phyloP scores from a whole-genome alignment of 495 filamentous ascomycete genomes.

The Penicillium pulvis region DNA sequence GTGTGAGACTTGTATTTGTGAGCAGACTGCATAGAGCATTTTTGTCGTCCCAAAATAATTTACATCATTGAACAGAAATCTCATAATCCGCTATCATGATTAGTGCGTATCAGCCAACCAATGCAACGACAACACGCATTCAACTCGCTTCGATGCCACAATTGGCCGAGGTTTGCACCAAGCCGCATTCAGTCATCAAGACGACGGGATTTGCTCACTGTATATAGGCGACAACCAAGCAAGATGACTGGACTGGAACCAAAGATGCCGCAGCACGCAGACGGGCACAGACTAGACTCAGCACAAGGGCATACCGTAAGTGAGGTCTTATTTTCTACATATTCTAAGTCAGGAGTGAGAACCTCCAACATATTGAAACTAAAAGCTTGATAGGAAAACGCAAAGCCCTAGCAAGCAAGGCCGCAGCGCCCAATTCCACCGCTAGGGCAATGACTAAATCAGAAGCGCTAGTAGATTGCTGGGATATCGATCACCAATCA shows the following conservation, averaged over 20 bases:
- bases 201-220: constrained; percentile 26
- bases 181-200: constrained; percentile 19
- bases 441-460: constrained; percentile 22
- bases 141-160: constrained; percentile 41
- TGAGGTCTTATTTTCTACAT: constrained; percentile 30
- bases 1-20: constrained; percentile 16
- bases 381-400: constrained; percentile 37
- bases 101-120: constrained; percentile 30
- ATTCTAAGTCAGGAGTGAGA: constrained; percentile 6
- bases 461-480: constrained; percentile 40
- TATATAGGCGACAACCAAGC: constrained; percentile 33
- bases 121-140: constrained; percentile 32
- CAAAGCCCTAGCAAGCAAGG: constrained; percentile 36
- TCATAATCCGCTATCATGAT: constrained; percentile 34
- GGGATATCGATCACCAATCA: constrained; percentile 37
- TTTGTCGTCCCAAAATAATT: constrained; percentile 12
- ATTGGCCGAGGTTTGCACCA: constrained; percentile 40
- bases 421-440: constrained; percentile 26
- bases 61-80: constrained; percentile 24
- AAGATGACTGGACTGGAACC: constrained; percentile 48
- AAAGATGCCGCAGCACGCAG: constrained; percentile 36
- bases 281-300: constrained; percentile 43
- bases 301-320: constrained; percentile 46
- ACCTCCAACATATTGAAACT: constrained; percentile 14
- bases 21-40: constrained; percentile 36